A percentile compares a stretch with the other conserved stretches of the same genome.
Conservation (phyloP, 306 rosid species). For the Dryas octopetala region DNA sequence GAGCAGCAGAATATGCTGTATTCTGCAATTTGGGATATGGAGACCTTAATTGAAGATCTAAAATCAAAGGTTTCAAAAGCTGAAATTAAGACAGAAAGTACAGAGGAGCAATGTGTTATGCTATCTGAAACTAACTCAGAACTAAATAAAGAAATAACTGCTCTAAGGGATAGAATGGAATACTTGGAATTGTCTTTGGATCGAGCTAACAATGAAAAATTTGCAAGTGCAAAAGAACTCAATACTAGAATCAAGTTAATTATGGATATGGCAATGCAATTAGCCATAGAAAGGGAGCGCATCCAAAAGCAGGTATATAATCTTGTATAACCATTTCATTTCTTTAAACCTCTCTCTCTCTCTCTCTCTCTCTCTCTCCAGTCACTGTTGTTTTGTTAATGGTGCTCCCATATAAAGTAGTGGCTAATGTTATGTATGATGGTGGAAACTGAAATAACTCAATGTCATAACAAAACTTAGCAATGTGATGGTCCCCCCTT, state of each 20-base stretch:
- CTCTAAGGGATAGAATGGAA: slow-evolving; percentile 47
- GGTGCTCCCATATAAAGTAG: background rate
- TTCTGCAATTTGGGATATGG: slow-evolving; percentile 98
- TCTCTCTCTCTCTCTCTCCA: background rate
- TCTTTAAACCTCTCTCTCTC: slow-evolving; percentile 7
- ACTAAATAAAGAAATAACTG: slow-evolving; percentile 59
- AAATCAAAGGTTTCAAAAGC: slow-evolving; percentile 84
- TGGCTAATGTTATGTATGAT: background rate
- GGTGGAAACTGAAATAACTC: background rate
- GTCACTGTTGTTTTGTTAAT: background rate
- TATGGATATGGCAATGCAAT: slow-evolving; percentile 71
- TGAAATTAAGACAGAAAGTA: slow-evolving; percentile 62
- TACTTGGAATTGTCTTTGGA: slow-evolving; percentile 64
- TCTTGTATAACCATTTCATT: slow-evolving; percentile 16
- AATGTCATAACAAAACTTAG: slow-evolving; percentile 6
- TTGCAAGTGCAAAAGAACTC: slow-evolving; percentile 58
- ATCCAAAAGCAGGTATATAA: slow-evolving; percentile 65
- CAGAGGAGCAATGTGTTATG: slow-evolving; percentile 56
- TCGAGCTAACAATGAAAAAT: slow-evolving; percentile 46
- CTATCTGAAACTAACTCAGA: slow-evolving; percentile 68
- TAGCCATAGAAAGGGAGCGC: slow-evolving; percentile 72
- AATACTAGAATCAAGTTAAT: slow-evolving; percentile 51
- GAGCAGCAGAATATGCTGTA: slow-evolving; percentile 97
- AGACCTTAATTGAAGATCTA: slow-evolving; percentile 87
- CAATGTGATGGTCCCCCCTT: background rate